Evolutionary conservation across 345 rosid genomes (phyloP), one percentile per base, ranked within the genome.

Genomic region (Capsella bursapastoris): DNA sequence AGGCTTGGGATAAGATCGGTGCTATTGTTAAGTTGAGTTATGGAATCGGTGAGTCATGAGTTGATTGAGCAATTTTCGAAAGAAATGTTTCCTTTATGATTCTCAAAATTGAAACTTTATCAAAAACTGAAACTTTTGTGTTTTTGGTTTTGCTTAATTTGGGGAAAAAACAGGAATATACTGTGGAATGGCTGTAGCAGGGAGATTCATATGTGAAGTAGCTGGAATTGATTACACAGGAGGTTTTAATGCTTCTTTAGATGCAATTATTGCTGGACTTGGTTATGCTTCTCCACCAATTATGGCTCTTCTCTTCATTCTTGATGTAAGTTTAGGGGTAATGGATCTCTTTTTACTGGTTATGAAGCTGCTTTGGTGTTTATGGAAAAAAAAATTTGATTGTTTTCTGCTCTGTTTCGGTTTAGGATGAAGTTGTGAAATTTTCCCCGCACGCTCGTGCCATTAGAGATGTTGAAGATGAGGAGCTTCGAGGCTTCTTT

Each of bases 391-490:
- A n/a, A n/a, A n/a, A n/a, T 52, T 50, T 52, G 50, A 41, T 18
- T 57, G 43, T 57, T 71, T 49, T 0, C 4, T 16, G 9, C 9
- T 48, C 11, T 48, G 37, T 32, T 59, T 58, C 79, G 72, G 28
- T 79, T n/a, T 78, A 94, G 98, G 98, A 94, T 76, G 98, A 94
- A 82, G 97, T 94, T 60, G 97, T 94, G 81, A 94, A 91, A 69
- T 8, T 87, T 13, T 94, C 96, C 0, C 98, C 97, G 28, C 95
- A 94, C 80, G 98, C 98, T 77, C 95, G 98, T 10, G 98, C 98
- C 1, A 90, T 94, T 56, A 88, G 97, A 74, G 98, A 94, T 78
- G 98, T 91, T n/a, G 98, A 94, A 86, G 97, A 94, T 74, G 97
- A 91, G 74, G 98, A 91, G 82, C 89, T 94, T 16, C 78, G 98